Evolutionary conservation across 345 rosid genomes (phyloP).

Genomic region (Xanthoceras sorbifolium): DNA sequence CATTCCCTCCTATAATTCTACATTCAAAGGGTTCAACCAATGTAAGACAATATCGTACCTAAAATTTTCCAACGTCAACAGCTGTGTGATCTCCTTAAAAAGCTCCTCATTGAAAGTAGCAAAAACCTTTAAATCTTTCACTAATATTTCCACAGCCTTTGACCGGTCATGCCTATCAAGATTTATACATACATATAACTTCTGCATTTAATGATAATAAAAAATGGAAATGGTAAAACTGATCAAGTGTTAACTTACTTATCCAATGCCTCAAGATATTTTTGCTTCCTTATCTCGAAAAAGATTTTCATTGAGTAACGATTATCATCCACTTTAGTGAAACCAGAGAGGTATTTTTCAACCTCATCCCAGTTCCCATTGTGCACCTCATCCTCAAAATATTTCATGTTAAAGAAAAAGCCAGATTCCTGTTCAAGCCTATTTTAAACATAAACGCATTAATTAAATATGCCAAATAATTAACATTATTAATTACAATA

Average conservation of each 20-base stretch:
- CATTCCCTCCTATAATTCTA: not conserved
- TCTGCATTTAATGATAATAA: not conserved
- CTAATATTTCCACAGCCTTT: constrained; percentile 92
- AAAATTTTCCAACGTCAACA: constrained; percentile 88
- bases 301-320: constrained; percentile 98
- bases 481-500: not conserved
- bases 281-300: constrained; percentile 99
- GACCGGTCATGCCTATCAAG: constrained; percentile 83
- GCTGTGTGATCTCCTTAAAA: constrained; percentile 95
- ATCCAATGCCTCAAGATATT: constrained; percentile 98
- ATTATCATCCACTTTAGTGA: constrained; percentile 96
- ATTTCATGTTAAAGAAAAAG: constrained; percentile 96
- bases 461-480: constrained; percentile 27
- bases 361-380: constrained; percentile 99
- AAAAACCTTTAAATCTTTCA: constrained; percentile 95
- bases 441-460: constrained; percentile 24
- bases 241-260: constrained; percentile 49
- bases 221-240: not conserved
- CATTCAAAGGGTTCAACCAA: not conserved
- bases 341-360: constrained; percentile 96
- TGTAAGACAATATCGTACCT: constrained; percentile 41
- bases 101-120: constrained; percentile 95
- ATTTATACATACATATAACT: not conserved
- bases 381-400: constrained; percentile 98
- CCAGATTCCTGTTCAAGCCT: constrained; percentile 99